Conservation (phyloP, 2,329 filamentous ascomycete species). For the Microascus cirrosus region DNA sequence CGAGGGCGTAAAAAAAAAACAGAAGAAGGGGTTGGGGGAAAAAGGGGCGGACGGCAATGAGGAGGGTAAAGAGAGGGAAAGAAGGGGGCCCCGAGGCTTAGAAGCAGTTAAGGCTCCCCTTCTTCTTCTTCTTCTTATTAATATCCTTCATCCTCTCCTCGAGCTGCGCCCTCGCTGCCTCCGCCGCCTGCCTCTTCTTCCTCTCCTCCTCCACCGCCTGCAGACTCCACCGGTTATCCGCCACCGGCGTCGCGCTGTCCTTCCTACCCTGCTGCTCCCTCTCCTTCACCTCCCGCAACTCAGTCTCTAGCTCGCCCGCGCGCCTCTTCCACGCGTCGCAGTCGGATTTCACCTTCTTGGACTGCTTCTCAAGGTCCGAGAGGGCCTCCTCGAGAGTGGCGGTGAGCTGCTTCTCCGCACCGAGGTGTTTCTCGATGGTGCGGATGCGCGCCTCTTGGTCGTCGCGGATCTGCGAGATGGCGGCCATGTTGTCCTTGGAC, state of each 20-base stretch:
- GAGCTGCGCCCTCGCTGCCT: conserved; percentile 76
- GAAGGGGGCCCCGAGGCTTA: no score
- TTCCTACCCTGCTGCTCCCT: conserved; percentile 50
- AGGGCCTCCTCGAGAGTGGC: conserved; percentile 91
- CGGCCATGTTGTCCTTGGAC: conserved; percentile 62
- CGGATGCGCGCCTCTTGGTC: conserved; percentile 92
- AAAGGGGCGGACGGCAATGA: no score
- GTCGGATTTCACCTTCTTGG: conserved; percentile 84
- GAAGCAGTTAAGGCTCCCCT: conserved; percentile 94
- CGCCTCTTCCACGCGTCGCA: conserved; percentile 87
- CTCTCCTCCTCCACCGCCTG: conserved; percentile 95
- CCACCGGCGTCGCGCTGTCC: conserved; percentile 31
- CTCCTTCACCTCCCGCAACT: conserved; percentile 53
- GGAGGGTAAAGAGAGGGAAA: no score
- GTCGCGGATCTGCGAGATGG: conserved; percentile 70
- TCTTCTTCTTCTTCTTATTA: conserved; percentile 84
- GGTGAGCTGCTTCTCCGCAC: conserved; percentile 92
- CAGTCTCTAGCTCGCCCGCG: conserved; percentile 60
- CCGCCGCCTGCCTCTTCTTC: conserved; percentile 81
- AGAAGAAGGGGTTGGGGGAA: background rate
- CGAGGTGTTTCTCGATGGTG: conserved; percentile 92
- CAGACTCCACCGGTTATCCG: conserved; percentile 56
- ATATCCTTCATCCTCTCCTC: conserved; percentile 92
- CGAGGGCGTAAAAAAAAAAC: background rate
- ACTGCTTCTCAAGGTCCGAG: conserved; percentile 83